Percentiles rank a stretch among this genome's conserved stretches.
phyloP scores from a whole-genome alignment of 2,329 filamentous ascomycete genomes.

The Chrysoporthe deuterocubensis region DNA sequence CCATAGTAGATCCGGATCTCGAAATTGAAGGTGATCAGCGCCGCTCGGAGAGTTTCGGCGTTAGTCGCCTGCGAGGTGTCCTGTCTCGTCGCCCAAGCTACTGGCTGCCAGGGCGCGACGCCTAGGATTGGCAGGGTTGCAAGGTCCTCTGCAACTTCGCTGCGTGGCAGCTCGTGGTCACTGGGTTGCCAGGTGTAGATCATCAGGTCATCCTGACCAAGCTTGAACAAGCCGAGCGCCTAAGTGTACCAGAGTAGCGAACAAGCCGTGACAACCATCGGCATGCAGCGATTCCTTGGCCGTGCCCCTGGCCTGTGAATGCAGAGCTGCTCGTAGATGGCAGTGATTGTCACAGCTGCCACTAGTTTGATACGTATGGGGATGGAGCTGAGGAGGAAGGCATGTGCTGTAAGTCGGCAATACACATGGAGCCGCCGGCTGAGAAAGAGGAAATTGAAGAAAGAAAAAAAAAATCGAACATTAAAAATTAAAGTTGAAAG shows the following conservation, averaged over 20 bases:
- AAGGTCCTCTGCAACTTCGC: neutral
- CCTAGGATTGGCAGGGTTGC: neutral
- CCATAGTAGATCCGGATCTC: neutral
- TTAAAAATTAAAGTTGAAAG: neutral
- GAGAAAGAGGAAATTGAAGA: neutral
- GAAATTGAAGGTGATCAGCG: neutral
- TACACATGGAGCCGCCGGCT: too few species aligned
- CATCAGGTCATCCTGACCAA: neutral
- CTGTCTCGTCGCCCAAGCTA: neutral
- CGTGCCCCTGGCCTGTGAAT: neutral
- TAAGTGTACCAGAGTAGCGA: neutral
- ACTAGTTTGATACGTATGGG: neutral
- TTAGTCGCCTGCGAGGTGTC: neutral
- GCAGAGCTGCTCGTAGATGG: conserved; percentile 1
- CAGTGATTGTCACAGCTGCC: neutral
- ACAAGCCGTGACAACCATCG: neutral
- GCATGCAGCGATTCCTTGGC: neutral
- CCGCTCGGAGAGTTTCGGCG: neutral
- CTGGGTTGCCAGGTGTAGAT: conserved; percentile 1
- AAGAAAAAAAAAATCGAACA: neutral
- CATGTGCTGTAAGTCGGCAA: too few species aligned
- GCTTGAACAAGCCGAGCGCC: neutral
- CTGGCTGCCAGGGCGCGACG: neutral
- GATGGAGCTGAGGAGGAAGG: neutral
- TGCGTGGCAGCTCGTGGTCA: neutral